Base-by-base conservation (phyloP, 139 green algal species). In the Mychonastes homosphaera region DNA sequence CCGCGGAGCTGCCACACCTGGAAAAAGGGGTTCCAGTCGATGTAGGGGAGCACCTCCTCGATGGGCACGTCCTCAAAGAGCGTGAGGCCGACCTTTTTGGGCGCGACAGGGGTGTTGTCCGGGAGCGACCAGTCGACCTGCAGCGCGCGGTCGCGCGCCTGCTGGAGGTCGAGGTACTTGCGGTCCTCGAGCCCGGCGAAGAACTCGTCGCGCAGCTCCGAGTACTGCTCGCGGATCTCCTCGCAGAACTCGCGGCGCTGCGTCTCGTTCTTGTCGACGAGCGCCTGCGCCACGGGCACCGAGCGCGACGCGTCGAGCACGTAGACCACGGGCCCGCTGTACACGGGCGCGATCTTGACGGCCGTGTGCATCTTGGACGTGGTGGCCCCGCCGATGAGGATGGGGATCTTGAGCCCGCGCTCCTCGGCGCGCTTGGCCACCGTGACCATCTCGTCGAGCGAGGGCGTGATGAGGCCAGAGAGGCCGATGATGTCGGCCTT, bases 11-110 rank as follows among this genome's bases (percentile, higher is more conserved):
- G 92, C 92, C 92, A 99, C 51, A 96, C 89, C 77, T 95, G 87
- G 79, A 99, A 99, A 78, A 99, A 98, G 12, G 92, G 92, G 77
- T 97, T 98, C 92, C 92, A 99, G 76, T 99, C 92, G 57, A 99
- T 98, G 79, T 91, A 90, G 21, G 75, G 56, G 26, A 99, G 24
- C 23, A 99, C 82, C 19, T 96, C 81, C 69, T 97, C 83, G 18
- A 99, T 78, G 16, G 84, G 76, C 56, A 87, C 91, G 58, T 91
- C 74, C 29, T 70, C 53, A 39, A 85, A 84, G 3, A 79, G 73
- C 63, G 82, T 84, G 50, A 69, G 84, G 34, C 89, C 89, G 23
- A 92, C 33, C 39, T 91, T 23, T 53, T 76, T 75, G 29, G 92
- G 92, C 23, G 24, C 71, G 15, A 83, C 66, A 0, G 92, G 92